A percentile compares a stretch with the other conserved stretches of the same genome.
Conservation (phyloP, 352 stramenopile genomes). For the Phytopythium oedochilum region DNA sequence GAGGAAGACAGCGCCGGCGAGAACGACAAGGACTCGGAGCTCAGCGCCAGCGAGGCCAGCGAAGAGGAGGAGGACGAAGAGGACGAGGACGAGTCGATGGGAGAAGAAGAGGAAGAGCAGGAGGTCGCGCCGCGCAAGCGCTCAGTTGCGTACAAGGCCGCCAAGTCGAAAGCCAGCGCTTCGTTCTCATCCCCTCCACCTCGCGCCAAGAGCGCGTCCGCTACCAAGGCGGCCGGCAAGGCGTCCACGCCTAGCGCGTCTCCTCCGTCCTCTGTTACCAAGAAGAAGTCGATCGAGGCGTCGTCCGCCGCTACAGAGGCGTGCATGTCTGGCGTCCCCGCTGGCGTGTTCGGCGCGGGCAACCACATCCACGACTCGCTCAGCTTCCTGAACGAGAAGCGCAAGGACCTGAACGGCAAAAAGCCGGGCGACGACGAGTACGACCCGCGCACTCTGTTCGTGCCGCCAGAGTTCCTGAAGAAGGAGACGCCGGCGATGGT, state of each 20-base stretch:
- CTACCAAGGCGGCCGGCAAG: neutral
- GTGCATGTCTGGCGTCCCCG: constrained; percentile 16
- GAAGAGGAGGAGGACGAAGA: constrained; percentile 48
- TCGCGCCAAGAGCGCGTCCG: neutral
- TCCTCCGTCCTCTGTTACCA: constrained; percentile 12
- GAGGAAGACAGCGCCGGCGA: constrained; percentile 30
- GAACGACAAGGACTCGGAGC: constrained; percentile 55
- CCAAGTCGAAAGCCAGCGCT: constrained; percentile 14
- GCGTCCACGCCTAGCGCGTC: constrained; percentile 1
- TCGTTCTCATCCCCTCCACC: constrained; percentile 39
- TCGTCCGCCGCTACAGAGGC: constrained; percentile 10
- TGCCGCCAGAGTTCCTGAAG: constrained; percentile 85
- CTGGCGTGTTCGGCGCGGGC: constrained; percentile 44
- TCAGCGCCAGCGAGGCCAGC: constrained; percentile 27
- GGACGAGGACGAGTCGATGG: constrained; percentile 25
- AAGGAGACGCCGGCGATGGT: constrained; percentile 94
- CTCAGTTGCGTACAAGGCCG: constrained; percentile 10
- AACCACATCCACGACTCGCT: constrained; percentile 92
- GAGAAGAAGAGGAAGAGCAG: constrained; percentile 43
- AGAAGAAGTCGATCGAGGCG: constrained; percentile 22
- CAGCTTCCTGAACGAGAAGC: constrained; percentile 83
- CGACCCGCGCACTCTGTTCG: constrained; percentile 90
- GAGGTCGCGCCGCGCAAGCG: constrained; percentile 32
- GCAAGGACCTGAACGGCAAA: constrained; percentile 88
- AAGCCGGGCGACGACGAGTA: constrained; percentile 83